Base-by-base conservation (phyloP, 495 filamentous ascomycete genomes). In the Penicillium fimorum region DNA sequence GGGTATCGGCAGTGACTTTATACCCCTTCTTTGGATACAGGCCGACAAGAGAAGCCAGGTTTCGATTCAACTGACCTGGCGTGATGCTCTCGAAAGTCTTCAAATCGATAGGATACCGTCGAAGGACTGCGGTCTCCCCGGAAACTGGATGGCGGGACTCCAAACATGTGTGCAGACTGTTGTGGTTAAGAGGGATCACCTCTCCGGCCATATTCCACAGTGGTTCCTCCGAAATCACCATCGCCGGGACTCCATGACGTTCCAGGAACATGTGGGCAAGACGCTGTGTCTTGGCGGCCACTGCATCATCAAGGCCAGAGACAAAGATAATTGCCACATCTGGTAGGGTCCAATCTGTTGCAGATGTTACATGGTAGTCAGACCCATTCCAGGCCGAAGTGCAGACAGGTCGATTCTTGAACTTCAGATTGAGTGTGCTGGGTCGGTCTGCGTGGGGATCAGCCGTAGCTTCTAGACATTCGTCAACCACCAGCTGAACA, bases 261-360 rank as follows among this genome's bases (percentile, higher is more conserved):
- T 77, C 76, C 80, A 89, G 82, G 65, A 90, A 87, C 27, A 71
- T 68, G 65, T 81, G 82, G 27, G 83, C 82, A 47, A 79, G 65
- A 30, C 73, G 68, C 58, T 80, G 77, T 0, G 83, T 86, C 58
- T 77, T 72, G 58, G 77, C 67, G 4, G 75, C 70, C 3, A 68
- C 56, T 2, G 64, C 58, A 44, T 75, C 72, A 53, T 90, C 87
- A 4, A 71, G 68, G 27, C 78, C 78, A 6, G 86, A 82, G 48
- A 86, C 68, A 61, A 85, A 90, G 50, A 91, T 75, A 47, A 92
- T 77, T 17, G 88, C 86, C 50, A 91, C 73, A 66, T 91, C 86
- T 37, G 88, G 88, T 7, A 87, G 68, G 47, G 79, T 79, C 87
- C 87, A 91, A 41, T 80, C 75, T 1, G 69, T 62, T 20, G 71